Evolutionary conservation across 2,329 filamentous ascomycete genomes (phyloP).

Genomic region (Zymoseptoria crescenta): DNA sequence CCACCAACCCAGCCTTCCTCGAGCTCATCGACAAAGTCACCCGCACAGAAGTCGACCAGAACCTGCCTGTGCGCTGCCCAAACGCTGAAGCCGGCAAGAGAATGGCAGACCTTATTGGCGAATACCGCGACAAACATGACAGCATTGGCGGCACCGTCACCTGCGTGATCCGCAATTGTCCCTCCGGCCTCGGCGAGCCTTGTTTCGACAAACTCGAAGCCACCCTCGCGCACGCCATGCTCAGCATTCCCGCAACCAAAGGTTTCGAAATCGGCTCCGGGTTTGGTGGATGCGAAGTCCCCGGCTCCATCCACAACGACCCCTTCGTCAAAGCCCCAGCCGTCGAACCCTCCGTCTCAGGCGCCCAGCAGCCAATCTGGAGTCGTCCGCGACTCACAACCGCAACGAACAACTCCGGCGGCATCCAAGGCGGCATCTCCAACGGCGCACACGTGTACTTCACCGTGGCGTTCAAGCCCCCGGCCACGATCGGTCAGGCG

Average conservation of each 20-base stretch:
- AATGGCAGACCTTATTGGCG: conserved; percentile 74
- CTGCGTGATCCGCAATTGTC: conserved; percentile 81
- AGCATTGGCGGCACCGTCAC: conserved; percentile 93
- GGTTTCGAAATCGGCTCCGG: conserved; percentile 93
- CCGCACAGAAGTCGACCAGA: conserved; percentile 69
- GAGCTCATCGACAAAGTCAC: conserved; percentile 64
- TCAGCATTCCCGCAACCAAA: conserved; percentile 90
- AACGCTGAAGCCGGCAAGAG: conserved; percentile 53
- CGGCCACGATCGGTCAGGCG: conserved; percentile 84
- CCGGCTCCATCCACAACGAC: conserved; percentile 88
- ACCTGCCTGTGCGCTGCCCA: conserved; percentile 82
- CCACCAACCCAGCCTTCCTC: conserved; percentile 72
- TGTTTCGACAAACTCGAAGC: conserved; percentile 96
- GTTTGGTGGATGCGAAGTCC: conserved; percentile 77
- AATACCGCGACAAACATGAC: conserved; percentile 70
- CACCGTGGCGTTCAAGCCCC: conserved; percentile 87
- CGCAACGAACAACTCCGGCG: conserved; percentile 89
- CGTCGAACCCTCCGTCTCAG: conserved; percentile 37
- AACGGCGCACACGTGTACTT: conserved; percentile 95
- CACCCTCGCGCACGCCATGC: conserved; percentile 83
- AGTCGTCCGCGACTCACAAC: conserved; percentile 62
- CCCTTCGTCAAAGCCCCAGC: conserved; percentile 60
- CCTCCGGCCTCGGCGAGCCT: conserved; percentile 82
- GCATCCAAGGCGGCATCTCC: conserved; percentile 89
- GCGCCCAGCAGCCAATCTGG: conserved; percentile 21